These are phyloP conservation scores for Farysia itapuensis DNA, from an alignment of 1,284 basidiomycete species.

Conservation along the genomic window DNA sequence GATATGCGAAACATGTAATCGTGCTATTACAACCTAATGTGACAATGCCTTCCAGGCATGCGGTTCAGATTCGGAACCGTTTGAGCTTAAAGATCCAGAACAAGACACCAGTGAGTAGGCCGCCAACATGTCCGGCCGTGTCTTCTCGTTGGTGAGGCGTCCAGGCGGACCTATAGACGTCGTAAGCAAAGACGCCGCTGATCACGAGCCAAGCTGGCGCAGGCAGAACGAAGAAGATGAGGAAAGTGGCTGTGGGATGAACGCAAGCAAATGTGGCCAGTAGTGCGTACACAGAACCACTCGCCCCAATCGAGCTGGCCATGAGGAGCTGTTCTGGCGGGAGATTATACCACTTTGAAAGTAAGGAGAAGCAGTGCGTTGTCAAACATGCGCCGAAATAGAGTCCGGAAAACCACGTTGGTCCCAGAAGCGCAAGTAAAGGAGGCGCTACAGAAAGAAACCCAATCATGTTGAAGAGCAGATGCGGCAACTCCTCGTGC, in stretches of 20 bases:
- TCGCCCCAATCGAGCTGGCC: constrained; percentile 26
- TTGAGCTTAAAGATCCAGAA: constrained; percentile 33
- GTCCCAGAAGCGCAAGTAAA: constrained; percentile 72
- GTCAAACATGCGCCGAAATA: constrained; percentile 68
- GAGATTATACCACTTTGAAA: constrained; percentile 63
- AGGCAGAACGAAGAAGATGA: constrained; percentile 74
- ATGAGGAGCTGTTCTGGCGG: not conserved
- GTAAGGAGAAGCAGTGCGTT: constrained; percentile 65
- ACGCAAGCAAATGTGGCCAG: constrained; percentile 73
- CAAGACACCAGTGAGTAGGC: constrained; percentile 69
- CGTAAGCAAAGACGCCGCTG: constrained; percentile 73
- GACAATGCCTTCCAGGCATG: too few relatives aligned
- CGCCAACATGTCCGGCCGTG: constrained; percentile 77
- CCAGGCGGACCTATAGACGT: constrained; percentile 65
- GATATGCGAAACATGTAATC: too few relatives aligned
- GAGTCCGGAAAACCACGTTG: constrained; percentile 71
- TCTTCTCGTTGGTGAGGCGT: constrained; percentile 65
- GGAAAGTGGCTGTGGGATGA: constrained; percentile 71
- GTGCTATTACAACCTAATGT: too few relatives aligned
- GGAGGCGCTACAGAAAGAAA: constrained; percentile 77
- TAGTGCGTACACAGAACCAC: constrained; percentile 67
- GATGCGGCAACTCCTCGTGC: constrained; percentile 63
- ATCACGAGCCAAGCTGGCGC: constrained; percentile 80
- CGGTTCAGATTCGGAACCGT: constrained; percentile 9
- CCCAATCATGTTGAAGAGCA: constrained; percentile 76